Evolutionary conservation across 306 rosid genomes (phyloP), one percentile per base, ranked within the genome.

Genomic region (Quercus engelmannii): DNA sequence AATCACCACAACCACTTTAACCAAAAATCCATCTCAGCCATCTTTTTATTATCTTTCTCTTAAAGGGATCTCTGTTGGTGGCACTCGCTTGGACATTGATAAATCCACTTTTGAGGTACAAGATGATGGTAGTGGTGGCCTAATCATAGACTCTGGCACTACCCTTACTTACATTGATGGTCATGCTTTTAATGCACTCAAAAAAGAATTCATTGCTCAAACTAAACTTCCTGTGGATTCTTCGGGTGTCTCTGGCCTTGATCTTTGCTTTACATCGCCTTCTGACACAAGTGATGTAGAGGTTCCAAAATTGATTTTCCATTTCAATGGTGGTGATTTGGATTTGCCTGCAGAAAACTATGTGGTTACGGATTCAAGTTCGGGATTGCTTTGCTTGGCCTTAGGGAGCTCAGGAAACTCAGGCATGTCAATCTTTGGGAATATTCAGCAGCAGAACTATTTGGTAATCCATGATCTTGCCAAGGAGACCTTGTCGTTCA

Each of bases 61-160:
- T 1, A 80, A 91, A 84, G 97, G 97, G 1, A 94, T 94, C 74
- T 77, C 97, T 0, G 94, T 94, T 0, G 99, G 99, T 9, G 88
- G 65, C 25, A 85, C 82, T 17, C 70, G 33, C 17, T 74, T 94
- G 76, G 9, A 87, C 10, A 83, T 90, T 0, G 81, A 69, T 3
- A 81, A 89, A 33, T 76, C 87, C 31, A 88, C 88, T 17, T 92
- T 94, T 49, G 84, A 87, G 1, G 46, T 92, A 3, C 58, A 67
- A 11, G 83, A 86, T 33, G 94, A 91, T 69, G 99, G 97, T 8
- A 89, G 68, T 61, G 99, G 99, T 0, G 99, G 99, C 4, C 20
- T 91, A 20, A 92, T 92, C 76, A 91, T 94, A 43, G 99, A 94
- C 62, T 94, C 97, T 1, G 99, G 99, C 41, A 94, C 99, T 14